Percentiles rank a stretch among this genome's conserved stretches.
phyloP scores from a whole-genome alignment of 2,329 filamentous ascomycete species.

The Colletotrichum abscissum region DNA sequence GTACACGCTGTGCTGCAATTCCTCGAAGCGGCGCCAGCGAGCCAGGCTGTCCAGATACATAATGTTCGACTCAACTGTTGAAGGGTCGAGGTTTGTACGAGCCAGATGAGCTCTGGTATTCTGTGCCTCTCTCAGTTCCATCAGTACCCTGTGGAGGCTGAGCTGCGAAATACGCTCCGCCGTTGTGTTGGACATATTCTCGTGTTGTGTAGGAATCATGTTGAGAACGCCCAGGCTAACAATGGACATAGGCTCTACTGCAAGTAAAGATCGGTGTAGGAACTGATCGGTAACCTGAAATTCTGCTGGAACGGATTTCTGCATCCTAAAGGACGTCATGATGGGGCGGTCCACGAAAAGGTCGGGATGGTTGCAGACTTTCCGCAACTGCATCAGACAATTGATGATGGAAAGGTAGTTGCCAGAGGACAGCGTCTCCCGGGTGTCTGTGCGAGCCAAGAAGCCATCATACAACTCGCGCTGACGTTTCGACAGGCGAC shows the following conservation, averaged over 20 bases:
- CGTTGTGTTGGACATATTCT: conserved; percentile 67
- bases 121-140: conserved; percentile 79
- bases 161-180: conserved; percentile 71
- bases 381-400: conserved; percentile 95
- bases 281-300: conserved; percentile 80
- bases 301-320: conserved; percentile 78
- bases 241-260: conserved; percentile 68
- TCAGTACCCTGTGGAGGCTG: conserved; percentile 76
- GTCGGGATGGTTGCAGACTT: conserved; percentile 98
- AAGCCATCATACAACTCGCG: conserved; percentile 97
- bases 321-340: conserved; percentile 96
- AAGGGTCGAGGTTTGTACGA: conserved; percentile 68
- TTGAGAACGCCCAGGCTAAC: conserved; percentile 84
- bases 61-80: conserved; percentile 76
- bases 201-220: conserved; percentile 77
- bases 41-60: conserved; percentile 78
- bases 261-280: conserved; percentile 74
- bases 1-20: conserved; percentile 84
- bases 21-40: conserved; percentile 77
- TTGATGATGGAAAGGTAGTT: conserved; percentile 99
- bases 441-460: conserved; percentile 88
- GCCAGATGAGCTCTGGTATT: conserved; percentile 68
- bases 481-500: conserved; percentile 93
- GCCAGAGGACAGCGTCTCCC: conserved; percentile 87
- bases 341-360: conserved; percentile 96